Evolutionary conservation across 75 land plant genomes (phyloP).

Genomic region (Isoetes taiwanensis): DNA sequence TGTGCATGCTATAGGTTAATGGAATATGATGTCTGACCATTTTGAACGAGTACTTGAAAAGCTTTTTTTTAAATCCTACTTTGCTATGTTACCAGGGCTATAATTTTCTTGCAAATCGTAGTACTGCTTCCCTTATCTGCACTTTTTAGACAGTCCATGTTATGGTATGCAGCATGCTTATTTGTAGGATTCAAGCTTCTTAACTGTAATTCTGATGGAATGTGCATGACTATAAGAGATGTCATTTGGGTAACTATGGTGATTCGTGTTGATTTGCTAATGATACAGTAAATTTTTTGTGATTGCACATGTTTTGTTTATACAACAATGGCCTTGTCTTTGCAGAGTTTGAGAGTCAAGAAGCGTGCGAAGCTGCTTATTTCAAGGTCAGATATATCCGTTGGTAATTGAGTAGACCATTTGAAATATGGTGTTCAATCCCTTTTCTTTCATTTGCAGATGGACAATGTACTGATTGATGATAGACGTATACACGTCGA

Average conservation of each 20-base stretch:
- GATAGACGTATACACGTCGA: conserved; percentile 10
- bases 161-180: neutral
- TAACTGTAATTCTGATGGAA: neutral
- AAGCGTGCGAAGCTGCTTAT: conserved; percentile 14
- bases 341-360: conserved; percentile 10
- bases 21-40: neutral
- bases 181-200: too few relatives aligned
- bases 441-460: conserved; percentile 39
- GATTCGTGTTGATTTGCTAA: neutral
- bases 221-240: neutral
- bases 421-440: neutral
- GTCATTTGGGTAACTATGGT: neutral
- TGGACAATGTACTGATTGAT: conserved; percentile 83
- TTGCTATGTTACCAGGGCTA: neutral
- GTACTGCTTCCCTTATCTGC: neutral
- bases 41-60: neutral
- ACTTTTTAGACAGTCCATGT: neutral
- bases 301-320: neutral
- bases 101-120: neutral
- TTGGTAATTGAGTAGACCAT: neutral
- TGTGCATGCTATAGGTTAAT: neutral
- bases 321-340: neutral
- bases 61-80: too few relatives aligned
- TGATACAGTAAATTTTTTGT: neutral
- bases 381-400: neutral